A percentile compares a stretch with the other conserved stretches of the same genome.
These are phyloP conservation scores for Mesembryanthemum crystallinum DNA, from an alignment of 148 eudicot genomes.

Conservation along the genomic window DNA sequence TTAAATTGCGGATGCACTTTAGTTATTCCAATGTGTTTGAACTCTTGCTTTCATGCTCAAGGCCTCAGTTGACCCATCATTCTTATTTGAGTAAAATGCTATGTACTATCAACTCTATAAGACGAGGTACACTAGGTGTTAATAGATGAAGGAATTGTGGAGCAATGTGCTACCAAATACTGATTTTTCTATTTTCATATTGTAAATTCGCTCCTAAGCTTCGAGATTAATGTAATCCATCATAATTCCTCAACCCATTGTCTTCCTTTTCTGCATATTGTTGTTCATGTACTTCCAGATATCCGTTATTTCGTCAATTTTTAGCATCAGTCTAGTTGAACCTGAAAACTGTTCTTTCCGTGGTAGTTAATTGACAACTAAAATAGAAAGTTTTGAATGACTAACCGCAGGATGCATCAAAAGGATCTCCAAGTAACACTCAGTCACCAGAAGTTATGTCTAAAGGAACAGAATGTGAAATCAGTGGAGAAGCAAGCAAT, in stretches of 20 bases:
- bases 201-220: neutral
- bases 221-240: neutral
- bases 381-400: constrained; percentile 3
- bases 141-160: too few species aligned
- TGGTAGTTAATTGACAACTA: neutral
- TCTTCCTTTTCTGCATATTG: neutral
- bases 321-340: neutral
- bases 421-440: constrained; percentile 37
- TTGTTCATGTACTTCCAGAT: neutral
- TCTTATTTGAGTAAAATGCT: neutral
- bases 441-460: constrained; percentile 63
- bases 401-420: constrained; percentile 35
- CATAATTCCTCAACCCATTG: neutral
- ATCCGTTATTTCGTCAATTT: neutral
- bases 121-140: too few species aligned
- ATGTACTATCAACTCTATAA: too few species aligned
- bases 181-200: too few species aligned
- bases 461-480: constrained; percentile 27
- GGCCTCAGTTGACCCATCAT: neutral
- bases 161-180: too few species aligned
- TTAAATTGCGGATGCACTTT: neutral
- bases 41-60: neutral
- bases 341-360: neutral
- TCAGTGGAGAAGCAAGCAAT: constrained; percentile 5
- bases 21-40: neutral